Percentiles rank a stretch among this genome's conserved stretches.
Conservation (phyloP, 2,329 filamentous ascomycete genomes). For the Monosporascus sp. region DNA sequence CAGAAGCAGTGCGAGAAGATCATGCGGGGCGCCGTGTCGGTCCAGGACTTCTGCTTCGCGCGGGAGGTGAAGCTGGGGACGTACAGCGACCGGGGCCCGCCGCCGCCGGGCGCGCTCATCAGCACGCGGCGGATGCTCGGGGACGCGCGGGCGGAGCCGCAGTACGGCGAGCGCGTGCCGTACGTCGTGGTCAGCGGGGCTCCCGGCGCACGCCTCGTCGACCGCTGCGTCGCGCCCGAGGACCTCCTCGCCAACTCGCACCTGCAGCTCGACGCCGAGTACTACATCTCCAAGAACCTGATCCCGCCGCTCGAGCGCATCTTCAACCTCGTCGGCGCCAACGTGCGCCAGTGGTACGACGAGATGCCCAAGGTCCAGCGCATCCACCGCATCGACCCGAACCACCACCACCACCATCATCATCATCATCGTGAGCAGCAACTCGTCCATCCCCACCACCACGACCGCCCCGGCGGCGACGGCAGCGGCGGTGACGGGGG, state of each 20-base stretch:
- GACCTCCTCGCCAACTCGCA: slow-evolving; percentile 71
- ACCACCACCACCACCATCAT: slow-evolving; percentile 9
- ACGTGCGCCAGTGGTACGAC: slow-evolving; percentile 86
- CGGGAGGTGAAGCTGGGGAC: slow-evolving; percentile 85
- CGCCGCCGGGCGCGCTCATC: slow-evolving; percentile 84
- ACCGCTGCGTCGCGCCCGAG: slow-evolving; percentile 86
- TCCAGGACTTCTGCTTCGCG: slow-evolving; percentile 96
- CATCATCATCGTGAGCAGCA: slow-evolving; percentile 1
- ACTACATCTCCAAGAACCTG: slow-evolving; percentile 94
- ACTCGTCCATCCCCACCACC: slow-evolving; percentile 16
- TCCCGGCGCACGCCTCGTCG: slow-evolving; percentile 77
- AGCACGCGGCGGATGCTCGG: slow-evolving; percentile 80
- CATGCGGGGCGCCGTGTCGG: slow-evolving; percentile 78
- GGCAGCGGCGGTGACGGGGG: slow-evolving; percentile 4
- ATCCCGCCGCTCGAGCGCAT: slow-evolving; percentile 94
- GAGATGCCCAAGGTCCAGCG: slow-evolving; percentile 92
- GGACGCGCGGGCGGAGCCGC: slow-evolving; percentile 81
- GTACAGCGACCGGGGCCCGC: slow-evolving; percentile 74
- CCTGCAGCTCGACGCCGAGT: slow-evolving; percentile 82
- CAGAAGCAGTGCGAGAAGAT: slow-evolving; percentile 88
- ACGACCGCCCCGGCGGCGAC: too few species aligned
- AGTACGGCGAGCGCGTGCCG: slow-evolving; percentile 91
- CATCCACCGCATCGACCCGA: slow-evolving; percentile 55
- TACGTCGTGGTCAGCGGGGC: slow-evolving; percentile 90
- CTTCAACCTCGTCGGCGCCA: slow-evolving; percentile 92